Base-by-base conservation (phyloP, 1,284 basidiomycete genomes). In the Pyrrhoderma lamaoense region DNA sequence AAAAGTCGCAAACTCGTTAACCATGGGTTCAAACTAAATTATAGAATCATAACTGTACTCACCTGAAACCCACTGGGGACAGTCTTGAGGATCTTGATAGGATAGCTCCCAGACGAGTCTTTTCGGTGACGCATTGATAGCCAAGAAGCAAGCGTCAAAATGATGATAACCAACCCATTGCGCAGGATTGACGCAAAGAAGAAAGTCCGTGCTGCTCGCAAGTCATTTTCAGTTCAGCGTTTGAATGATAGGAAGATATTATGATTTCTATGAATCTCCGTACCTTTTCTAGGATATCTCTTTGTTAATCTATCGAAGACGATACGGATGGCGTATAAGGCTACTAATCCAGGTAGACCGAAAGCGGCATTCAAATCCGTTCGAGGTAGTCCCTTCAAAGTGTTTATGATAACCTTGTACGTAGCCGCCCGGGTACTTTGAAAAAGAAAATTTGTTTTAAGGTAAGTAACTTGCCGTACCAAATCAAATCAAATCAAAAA, bases 361-460 rank as follows among this genome's bases (percentile, higher is more conserved):
- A 90, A 95, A 0, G 94, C 93, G 0, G 94, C 93, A 64, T 98
- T 92, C 53, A 89, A 73, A 42, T 69, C 76, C 2, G 87, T 82
- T 25, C 73, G 58, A 1, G 81, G 83, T 38, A 99, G 71, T 51
- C 85, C 77, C 68, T 93, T 95, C 59, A 98, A 72, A 1, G 88
- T 89, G 67, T 97, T 87, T 70, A 98, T 97, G 62, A 93, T 83
- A 60, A 98, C 90, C 53, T 76, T 63, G 71, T 90, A 99, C 0
- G 93, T 89, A 2, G 89, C 73, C 4, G 80, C 91, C 47, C 89
- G 82, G 16, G 93, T 94, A 59, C 86, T 89, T 61, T 64, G n/a
- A n/a, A n/a, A n/a, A 53, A 21, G n/a, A 55, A 52, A 45, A 31
- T 19, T 55, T 4, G 47, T 23, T 19, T 14, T 47, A n/a, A n/a